phyloP scores from a whole-genome alignment of 225 moss, liverwort and hornwort species.

The Straminergon stramineum region DNA sequence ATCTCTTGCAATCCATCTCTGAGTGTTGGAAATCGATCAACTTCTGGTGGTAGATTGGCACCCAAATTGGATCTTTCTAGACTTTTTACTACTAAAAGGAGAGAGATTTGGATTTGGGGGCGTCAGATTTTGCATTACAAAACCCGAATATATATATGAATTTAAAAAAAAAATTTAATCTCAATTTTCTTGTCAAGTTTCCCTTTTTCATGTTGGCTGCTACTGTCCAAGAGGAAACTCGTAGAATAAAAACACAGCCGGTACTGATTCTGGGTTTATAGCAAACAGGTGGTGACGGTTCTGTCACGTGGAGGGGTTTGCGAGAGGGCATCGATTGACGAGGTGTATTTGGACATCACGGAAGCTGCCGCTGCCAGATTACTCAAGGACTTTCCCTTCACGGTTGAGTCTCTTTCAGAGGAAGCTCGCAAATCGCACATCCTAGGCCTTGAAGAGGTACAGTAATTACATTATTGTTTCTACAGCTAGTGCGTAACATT shows the following conservation, averaged over 20 bases:
- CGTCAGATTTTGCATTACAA: background rate
- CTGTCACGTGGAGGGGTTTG: conserved; percentile 69
- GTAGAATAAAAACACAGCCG: background rate
- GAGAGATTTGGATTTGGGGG: background rate
- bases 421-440: conserved; percentile 59
- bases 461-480: background rate
- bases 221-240: background rate
- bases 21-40: background rate
- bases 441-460: conserved; percentile 58
- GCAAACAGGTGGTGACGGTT: conserved; percentile 68
- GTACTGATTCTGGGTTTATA: background rate
- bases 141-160: no score
- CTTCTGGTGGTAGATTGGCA: background rate
- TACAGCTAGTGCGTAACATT: background rate
- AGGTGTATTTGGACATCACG: conserved; percentile 89
- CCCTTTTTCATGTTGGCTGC: background rate
- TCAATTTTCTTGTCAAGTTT: background rate
- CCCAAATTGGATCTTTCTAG: background rate
- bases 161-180: no score
- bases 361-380: conserved; percentile 65
- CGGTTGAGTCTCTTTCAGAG: conserved; percentile 24
- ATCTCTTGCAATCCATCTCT: background rate
- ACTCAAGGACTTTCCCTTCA: conserved; percentile 27
- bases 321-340: conserved; percentile 92
- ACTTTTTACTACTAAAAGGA: background rate